Evolutionary conservation across 768 basidiomycete species (phyloP).

Genomic region (Lentinula raphanica): DNA sequence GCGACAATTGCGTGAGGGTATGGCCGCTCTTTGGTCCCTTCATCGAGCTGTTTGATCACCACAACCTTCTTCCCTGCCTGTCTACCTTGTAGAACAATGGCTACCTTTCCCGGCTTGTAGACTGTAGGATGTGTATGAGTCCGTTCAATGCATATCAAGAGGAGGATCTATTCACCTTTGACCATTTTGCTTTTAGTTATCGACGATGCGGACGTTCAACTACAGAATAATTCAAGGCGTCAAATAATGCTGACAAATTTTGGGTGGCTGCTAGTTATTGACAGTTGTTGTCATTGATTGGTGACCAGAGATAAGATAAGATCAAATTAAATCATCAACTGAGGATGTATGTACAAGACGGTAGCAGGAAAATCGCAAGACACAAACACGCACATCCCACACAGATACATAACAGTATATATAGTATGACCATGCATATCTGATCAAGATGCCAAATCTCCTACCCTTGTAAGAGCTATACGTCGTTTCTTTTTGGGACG

Average conservation of each 20-base stretch:
- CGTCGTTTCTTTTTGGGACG: slow-evolving; percentile 85
- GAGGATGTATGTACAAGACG: too few relatives aligned
- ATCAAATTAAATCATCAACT: too few relatives aligned
- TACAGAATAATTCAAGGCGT: background rate
- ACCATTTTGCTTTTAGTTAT: slow-evolving; percentile 38
- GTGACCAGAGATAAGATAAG: too few relatives aligned
- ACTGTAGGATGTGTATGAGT: slow-evolving; percentile 40
- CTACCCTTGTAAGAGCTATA: slow-evolving; percentile 67
- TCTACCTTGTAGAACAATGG: slow-evolving; percentile 96
- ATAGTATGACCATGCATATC: background rate
- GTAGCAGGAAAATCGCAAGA: too few relatives aligned
- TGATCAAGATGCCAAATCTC: slow-evolving; percentile 39
- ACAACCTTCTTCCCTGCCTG: slow-evolving; percentile 99
- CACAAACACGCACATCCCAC: too few relatives aligned
- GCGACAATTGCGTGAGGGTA: slow-evolving; percentile 99
- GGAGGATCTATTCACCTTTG: slow-evolving; percentile 39
- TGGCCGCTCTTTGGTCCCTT: slow-evolving; percentile 92
- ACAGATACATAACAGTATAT: background rate
- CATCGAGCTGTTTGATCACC: slow-evolving; percentile 95
- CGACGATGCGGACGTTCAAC: background rate
- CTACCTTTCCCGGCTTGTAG: slow-evolving; percentile 96
- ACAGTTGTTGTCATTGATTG: too few relatives aligned
- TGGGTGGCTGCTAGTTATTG: background rate
- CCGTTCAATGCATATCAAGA: background rate
- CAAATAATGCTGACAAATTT: background rate